phyloP scores from a whole-genome alignment of 163 green algal genomes.

The Prototheca cutis region DNA sequence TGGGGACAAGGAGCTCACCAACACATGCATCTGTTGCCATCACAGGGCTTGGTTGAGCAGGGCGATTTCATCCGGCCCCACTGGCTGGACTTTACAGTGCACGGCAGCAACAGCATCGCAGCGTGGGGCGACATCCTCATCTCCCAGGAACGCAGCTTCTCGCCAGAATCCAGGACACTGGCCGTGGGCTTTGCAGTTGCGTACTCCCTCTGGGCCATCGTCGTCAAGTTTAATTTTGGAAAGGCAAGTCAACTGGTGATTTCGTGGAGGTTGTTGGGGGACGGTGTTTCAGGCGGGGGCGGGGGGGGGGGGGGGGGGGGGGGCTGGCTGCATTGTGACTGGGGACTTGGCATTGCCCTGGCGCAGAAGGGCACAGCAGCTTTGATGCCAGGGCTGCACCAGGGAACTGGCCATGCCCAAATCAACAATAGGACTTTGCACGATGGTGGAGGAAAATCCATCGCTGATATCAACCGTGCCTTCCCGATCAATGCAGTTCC shows the following conservation, averaged over 20 bases:
- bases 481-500: conserved; percentile 26
- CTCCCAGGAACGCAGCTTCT: conserved; percentile 36
- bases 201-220: conserved; percentile 47
- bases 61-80: conserved; percentile 28
- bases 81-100: conserved; percentile 48
- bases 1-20: neutral
- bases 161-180: conserved; percentile 17
- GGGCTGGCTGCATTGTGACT: neutral
- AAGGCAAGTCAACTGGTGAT: conserved; percentile 18
- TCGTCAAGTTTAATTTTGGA: conserved; percentile 32
- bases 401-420: neutral
- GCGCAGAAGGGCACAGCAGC: neutral
- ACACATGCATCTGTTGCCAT: neutral
- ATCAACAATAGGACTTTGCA: neutral
- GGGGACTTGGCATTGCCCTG: too few relatives aligned
- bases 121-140: conserved; percentile 51
- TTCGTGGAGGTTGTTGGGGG: neutral
- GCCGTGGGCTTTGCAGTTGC: conserved; percentile 25
- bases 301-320: too few relatives aligned
- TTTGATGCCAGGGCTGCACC: neutral
- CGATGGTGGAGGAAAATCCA: neutral
- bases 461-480: neutral
- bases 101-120: conserved; percentile 37
- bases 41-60: conserved; percentile 37
- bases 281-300: neutral